Base-by-base conservation (phyloP, 2,329 filamentous ascomycete species). In the Aurifilum marmelostoma region DNA sequence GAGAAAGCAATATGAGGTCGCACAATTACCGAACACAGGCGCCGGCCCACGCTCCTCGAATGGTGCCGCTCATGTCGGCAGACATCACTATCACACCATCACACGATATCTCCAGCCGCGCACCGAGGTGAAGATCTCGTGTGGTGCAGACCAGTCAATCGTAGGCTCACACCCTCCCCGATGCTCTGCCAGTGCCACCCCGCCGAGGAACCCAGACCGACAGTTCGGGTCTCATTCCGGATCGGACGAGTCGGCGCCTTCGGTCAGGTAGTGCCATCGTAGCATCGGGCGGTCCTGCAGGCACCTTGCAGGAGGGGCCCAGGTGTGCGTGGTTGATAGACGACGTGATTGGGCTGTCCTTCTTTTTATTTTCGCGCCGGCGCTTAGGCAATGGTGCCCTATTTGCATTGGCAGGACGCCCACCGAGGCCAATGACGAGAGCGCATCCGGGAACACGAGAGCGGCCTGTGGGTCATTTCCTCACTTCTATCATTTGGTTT, bases 1-100 rank as follows among this genome's bases (percentile, higher is more conserved):
- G 32, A 52, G 63, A 41, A 24, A 60, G 24, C 39, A 47, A 70
- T 71, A 71, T 71, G 50, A 47, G 4, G 68, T 66, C 11, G 65
- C 21, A 70, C 65, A 59, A 43, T 37, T 60, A 29, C 54, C 37
- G n/a, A 24, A 41, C n/a, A 62, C 50, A 27, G 54, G 12, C 6
- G 16, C 12, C 34, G 50, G 21, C 39, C 12, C 18, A 27, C 65
- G 18, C 39, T n/a, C 37, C 16, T 16, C 59, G 52, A 43, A 62
- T n/a, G 12, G 24, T 41, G 64, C 60, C 34, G 43, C 69, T 67
- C 24, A 67, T 69, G 64, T 54, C 69, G 64, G 67, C 67, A 67
- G 54, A 64, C 34, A 61, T 71, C 69, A 71, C 69, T 69, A 71
- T 71, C 69, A 71, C 69, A 71, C 69, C 32, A n/a, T 16, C 43